phyloP scores from a whole-genome alignment of 75 land plant genomes.

The Cunninghamia lanceolata region DNA sequence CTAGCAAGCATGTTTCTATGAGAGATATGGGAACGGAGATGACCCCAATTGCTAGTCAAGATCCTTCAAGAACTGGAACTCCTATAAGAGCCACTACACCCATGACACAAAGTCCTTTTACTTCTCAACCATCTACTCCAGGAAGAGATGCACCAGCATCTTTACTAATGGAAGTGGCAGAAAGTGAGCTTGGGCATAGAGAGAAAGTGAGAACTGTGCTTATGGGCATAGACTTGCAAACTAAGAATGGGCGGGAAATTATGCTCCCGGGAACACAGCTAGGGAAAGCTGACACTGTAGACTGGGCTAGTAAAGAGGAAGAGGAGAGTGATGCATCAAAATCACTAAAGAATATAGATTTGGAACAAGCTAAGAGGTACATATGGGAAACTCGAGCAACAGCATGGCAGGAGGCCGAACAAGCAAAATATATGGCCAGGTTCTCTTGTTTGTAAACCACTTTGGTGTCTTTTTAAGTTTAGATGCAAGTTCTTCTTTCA shows the following conservation, averaged over 20 bases:
- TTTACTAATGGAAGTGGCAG: conserved; percentile 17
- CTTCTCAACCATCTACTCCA: conserved; percentile 50
- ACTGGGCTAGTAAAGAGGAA: conserved; percentile 88
- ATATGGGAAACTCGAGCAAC: conserved; percentile 67
- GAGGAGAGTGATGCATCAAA: conserved; percentile 38
- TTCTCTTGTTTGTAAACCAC: conserved; percentile 11
- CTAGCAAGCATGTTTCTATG: conserved; percentile 40
- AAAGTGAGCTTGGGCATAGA: neutral
- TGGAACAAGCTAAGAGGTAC: conserved; percentile 49
- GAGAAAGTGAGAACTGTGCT: neutral
- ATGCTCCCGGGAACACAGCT: conserved; percentile 73
- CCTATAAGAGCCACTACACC: conserved; percentile 54
- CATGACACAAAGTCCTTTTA: conserved; percentile 38
- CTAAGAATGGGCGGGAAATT: conserved; percentile 52
- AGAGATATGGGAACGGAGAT: conserved; percentile 66
- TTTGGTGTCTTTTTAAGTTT: neutral
- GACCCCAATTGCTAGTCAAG: conserved; percentile 71
- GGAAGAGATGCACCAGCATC: conserved; percentile 21
- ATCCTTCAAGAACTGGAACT: conserved; percentile 62
- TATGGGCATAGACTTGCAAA: conserved; percentile 25
- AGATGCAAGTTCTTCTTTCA: neutral
- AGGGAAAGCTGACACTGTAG: conserved; percentile 84
- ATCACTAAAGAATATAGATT: conserved; percentile 27
- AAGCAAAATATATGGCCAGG: conserved; percentile 90
- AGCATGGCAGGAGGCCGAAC: conserved; percentile 98